Evolutionary conservation across 1,284 basidiomycete genomes (phyloP).

Genomic region (Polyporus tsugae): DNA sequence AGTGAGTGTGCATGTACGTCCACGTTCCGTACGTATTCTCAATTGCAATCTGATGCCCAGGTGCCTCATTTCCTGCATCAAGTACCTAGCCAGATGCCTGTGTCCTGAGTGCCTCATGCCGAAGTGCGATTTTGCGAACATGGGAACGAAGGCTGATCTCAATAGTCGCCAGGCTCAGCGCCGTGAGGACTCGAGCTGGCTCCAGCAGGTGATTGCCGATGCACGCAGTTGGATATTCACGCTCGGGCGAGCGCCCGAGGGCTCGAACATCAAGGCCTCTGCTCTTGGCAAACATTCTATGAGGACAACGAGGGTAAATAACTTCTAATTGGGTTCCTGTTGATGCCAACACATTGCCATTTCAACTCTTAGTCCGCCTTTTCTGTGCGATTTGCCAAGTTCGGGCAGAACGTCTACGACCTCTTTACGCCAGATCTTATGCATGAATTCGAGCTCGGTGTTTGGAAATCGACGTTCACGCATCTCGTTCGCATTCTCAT

Average conservation of each 20-base stretch:
- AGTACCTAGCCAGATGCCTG: conserved; percentile 31
- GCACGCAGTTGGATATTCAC: conserved; percentile 21
- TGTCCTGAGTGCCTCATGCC: conserved; percentile 46
- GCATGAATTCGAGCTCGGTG: conserved; percentile 40
- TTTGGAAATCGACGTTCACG: conserved; percentile 36
- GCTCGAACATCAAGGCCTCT: conserved; percentile 1
- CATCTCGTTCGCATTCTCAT: conserved; percentile 38
- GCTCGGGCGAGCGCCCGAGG: conserved; percentile 6
- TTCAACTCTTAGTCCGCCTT: conserved; percentile 44
- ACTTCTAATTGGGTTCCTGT: neutral
- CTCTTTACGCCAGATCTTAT: conserved; percentile 35
- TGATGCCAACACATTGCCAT: conserved; percentile 11
- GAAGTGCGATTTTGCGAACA: conserved; percentile 28
- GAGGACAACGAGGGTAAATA: conserved; percentile 1
- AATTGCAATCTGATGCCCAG: conserved; percentile 37
- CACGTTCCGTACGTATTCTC: conserved; percentile 7
- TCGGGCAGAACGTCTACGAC: conserved; percentile 30
- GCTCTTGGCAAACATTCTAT: conserved; percentile 12
- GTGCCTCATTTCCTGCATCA: conserved; percentile 24
- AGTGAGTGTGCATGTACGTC: conserved; percentile 30
- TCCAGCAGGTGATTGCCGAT: conserved; percentile 1
- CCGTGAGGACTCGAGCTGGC: conserved; percentile 10
- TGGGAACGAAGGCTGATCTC: conserved; percentile 19
- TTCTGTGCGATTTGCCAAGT: conserved; percentile 25
- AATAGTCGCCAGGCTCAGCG: neutral